Evolutionary conservation across 2,329 filamentous ascomycete species (phyloP).

Genomic region (Aurifilum marmelostoma): DNA sequence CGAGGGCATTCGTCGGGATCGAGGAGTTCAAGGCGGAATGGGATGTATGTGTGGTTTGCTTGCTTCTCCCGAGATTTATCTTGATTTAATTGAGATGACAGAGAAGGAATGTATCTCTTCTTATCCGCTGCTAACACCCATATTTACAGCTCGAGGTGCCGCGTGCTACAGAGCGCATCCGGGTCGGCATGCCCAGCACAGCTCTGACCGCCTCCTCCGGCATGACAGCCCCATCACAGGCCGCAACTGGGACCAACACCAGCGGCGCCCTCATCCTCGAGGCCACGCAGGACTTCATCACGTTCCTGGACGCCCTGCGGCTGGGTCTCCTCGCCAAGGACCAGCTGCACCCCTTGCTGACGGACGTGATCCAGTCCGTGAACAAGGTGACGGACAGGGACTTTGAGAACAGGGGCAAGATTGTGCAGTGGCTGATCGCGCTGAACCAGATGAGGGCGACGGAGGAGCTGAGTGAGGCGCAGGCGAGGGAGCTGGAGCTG

Average conservation of each 20-base stretch:
- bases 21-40: conserved; percentile 91
- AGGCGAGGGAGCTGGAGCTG: conserved; percentile 85
- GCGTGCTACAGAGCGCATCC: conserved; percentile 87
- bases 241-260: conserved; percentile 42
- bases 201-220: conserved; percentile 60
- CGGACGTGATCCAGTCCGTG: conserved; percentile 94
- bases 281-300: conserved; percentile 98
- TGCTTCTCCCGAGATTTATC: background rate
- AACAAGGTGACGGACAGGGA: conserved; percentile 96
- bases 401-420: conserved; percentile 94
- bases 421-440: conserved; percentile 96
- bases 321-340: conserved; percentile 93
- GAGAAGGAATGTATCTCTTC: too few species aligned
- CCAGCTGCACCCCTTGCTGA: conserved; percentile 90
- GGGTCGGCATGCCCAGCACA: conserved; percentile 90
- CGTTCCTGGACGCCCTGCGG: conserved; percentile 91
- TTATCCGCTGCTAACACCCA: conserved; percentile 14
- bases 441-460: conserved; percentile 98
- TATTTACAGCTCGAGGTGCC: conserved; percentile 83
- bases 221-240: conserved; percentile 46
- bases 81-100: too few species aligned
- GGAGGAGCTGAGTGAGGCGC: conserved; percentile 84
- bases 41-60: conserved; percentile 67
- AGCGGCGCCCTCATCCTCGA: conserved; percentile 75
- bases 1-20: conserved; percentile 81